Conservation (phyloP, 768 basidiomycete species). For the Hysterangium stoloniferum region DNA sequence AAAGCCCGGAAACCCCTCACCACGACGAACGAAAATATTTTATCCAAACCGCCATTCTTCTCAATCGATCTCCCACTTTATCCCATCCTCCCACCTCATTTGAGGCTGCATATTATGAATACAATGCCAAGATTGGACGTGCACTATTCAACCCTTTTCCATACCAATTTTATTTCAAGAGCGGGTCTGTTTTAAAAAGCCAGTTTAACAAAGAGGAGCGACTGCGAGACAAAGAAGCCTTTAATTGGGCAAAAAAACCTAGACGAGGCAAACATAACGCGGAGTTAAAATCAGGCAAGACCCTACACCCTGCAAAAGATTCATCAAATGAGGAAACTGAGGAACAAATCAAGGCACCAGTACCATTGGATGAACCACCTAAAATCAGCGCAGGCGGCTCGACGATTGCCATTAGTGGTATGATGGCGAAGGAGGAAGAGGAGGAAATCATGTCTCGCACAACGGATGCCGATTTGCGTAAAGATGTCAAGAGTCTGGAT, state of each 20-base stretch:
- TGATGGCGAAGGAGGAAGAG: conserved; percentile 39
- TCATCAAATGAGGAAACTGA: too few species aligned
- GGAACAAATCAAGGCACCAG: too few species aligned
- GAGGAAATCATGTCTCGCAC: conserved; percentile 55
- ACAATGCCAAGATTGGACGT: conserved; percentile 76
- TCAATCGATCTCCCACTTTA: conserved; percentile 72
- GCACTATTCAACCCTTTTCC: conserved; percentile 86
- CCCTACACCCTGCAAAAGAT: too few species aligned
- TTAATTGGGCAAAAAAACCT: conserved; percentile 54
- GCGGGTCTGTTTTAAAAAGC: conserved; percentile 76
- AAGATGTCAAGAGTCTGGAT: conserved; percentile 70
- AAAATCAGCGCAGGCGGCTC: too few species aligned
- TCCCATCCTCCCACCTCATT: conserved; percentile 66
- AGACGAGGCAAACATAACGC: conserved; percentile 40
- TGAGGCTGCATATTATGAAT: conserved; percentile 74
- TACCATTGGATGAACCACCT: too few species aligned
- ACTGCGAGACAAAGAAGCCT: conserved; percentile 61
- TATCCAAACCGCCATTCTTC: conserved; percentile 45
- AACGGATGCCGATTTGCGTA: conserved; percentile 49
- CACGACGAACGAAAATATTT: conserved; percentile 10
- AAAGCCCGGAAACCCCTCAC: conserved; percentile 22
- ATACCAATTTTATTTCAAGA: conserved; percentile 88
- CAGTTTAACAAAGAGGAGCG: conserved; percentile 74
- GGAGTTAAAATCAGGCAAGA: conserved; percentile 16
- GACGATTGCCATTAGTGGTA: neutral